Base-by-base conservation (phyloP, 805 yeast genomes). In the Torulaspora franciscae region DNA sequence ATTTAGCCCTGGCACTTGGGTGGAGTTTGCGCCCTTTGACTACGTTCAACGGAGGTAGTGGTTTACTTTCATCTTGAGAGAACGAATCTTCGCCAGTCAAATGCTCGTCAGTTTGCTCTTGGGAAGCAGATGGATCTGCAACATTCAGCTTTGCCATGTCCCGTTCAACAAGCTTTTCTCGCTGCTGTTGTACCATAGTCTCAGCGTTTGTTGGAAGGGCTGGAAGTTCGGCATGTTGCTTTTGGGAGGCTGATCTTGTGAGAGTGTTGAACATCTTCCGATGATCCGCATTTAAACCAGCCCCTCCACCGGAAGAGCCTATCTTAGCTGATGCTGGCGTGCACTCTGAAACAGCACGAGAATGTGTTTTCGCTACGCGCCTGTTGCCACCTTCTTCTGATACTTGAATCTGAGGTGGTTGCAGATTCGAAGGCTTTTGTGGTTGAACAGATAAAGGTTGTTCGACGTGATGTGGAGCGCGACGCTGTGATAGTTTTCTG, bases 1-100 rank as follows among this genome's bases (percentile, higher is more conserved):
- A 84, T 60, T 85, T 87, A 2, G 95, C 95, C 56, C 95, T 77
- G 0, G 95, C 95, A 10, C 88, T 79, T 29, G 95, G 95, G 63
- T 86, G 95, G 46, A 59, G 63, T 50, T 64, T 70, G 29, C 66
- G 62, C 7, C 65, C 64, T 22, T 57, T 59, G 6, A 61, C 55
- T 1, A 57, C 45, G 36, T 48, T 52, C 13, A 48, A 45, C 22
- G 49, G 57, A 14, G 62, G 60, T 14, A 61, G 40, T 10, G 61
- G 60, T 32, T 50, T 52, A 30, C 50, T 52, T 30, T 52, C 61
- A 32, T 55, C 61, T 14, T 33, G 43, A 35, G 47, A 29, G 7
- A 37, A 26, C 30, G 33, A 14, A 17, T 37, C 45, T 15, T 42
- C 32, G 11, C 29, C 32, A 4, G 37, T 32, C 17, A 40, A 49